Base-by-base conservation (phyloP, 2,329 filamentous ascomycete species). In the Lasiodiplodia sp. region DNA sequence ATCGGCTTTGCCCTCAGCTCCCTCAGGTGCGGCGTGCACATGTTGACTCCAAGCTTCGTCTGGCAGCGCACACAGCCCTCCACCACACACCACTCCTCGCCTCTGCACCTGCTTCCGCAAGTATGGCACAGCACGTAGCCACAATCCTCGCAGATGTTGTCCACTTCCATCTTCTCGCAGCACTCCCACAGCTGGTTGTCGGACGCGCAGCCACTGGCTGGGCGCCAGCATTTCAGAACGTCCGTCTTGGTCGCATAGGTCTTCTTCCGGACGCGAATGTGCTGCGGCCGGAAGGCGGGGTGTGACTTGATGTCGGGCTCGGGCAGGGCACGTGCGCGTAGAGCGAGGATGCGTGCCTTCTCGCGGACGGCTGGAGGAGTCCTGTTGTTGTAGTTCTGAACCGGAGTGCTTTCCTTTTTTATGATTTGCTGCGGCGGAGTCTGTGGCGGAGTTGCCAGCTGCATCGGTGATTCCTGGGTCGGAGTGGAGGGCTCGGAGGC, bases 141-240 rank as follows among this genome's bases (percentile, higher is more conserved):
- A 31, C 65, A 67, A 56, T 67, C 65, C 21, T 67, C 56, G 55
- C 65, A 67, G 53, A 58, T 49, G 40, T 4, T 7, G 18, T 38
- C 65, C 6, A 47, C 44, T 1, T 21, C 44, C 23, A 21, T 40
- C 28, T 28, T 44, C 47, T 52, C 28, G 21, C 65, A 67, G 53
- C 65, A 67, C 21, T 31, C 53, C 28, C 34, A 31, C 21, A 37
- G 40, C 18, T 52, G 14, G 10, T 52, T 28, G 60, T 52, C 28
- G 23, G 5, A 8, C 6, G 8, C 4, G 12, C 7, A 11, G 7
- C 23, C 14, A 34, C 6, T 8, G 4, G 11, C 21, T 14, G 60
- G 60, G 14, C 60, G 60, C 60, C 60, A 64, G 31, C 60, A 64
- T 11, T 25, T 52, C 16, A 49, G 44, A 18, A 23, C 11, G 18